Base-by-base conservation (phyloP, 129 eudicot genomes). In the Flaveria brownii region DNA sequence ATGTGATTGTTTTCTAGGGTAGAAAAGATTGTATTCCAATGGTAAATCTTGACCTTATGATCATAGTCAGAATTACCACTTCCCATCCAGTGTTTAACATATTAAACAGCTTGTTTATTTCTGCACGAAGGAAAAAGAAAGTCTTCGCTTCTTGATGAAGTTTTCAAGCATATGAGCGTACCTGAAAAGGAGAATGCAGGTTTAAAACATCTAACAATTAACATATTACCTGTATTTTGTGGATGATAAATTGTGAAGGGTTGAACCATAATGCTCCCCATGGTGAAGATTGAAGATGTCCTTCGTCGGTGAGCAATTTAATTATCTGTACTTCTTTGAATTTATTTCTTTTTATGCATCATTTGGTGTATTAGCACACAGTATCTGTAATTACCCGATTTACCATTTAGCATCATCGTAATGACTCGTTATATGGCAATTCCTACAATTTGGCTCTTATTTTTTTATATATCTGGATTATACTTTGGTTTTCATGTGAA, bases 181-280 rank as follows among this genome's bases (percentile, higher is more conserved):
- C n/a, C 60, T 33, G 33, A 33, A 33, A 18, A 72, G 51, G 33
- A 54, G 13, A 33, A 54, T 9, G 30, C 70, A 61, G 43, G 70
- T 28, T 8, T 17, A 2, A 26, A 30, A 46, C 47, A 46, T 62
- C 33, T 46, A 62, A 62, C 20, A 39, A 56, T 20, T 39, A 20
- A 39, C 67, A 36, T 36, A 36, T 8, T 72, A 33, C 56, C 55
- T 45, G 14, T 49, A 11, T 74, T 46, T 61, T 74, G 20, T 16
- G 78, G 61, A 54, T 61, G 71, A 45, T 26, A 71, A 64, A 36
- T 64, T 15, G 23, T 62, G 46, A 33, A 75, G 61, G 49, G 71
- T 47, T 62, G 36, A 50, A 46, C 46, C 55, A 45, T 74, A 74
- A 14, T 5, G 28, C 43, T 61, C 30, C 46, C 26, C 60, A 10